Evolutionary conservation across 768 basidiomycete species (phyloP).

Genomic region (Suillus spraguei): DNA sequence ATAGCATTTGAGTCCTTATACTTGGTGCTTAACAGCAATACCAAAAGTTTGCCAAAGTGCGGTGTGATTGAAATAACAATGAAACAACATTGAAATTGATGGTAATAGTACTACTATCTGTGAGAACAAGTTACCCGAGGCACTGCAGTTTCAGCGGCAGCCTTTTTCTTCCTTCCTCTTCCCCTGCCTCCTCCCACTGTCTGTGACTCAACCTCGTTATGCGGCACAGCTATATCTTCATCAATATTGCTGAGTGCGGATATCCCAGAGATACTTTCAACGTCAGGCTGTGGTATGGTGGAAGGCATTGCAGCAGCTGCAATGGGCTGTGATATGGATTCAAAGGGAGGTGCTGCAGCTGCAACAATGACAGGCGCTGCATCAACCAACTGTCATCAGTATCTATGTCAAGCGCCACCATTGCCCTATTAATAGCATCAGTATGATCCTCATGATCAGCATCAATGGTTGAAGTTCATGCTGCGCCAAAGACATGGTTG

Average conservation of each 20-base stretch:
- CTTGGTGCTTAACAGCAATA: not conserved
- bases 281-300: too few relatives aligned
- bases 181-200: not conserved
- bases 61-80: not conserved
- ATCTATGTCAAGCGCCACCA: conserved; percentile 6
- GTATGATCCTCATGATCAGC: not conserved
- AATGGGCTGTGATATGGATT: not conserved
- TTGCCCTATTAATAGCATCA: not conserved
- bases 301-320: too few relatives aligned
- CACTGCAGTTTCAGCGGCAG: not conserved
- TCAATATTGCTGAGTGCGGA: not conserved
- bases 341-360: not conserved
- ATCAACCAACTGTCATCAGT: not conserved
- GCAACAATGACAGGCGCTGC: not conserved
- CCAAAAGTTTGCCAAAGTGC: not conserved
- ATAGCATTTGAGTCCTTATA: not conserved
- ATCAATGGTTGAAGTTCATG: not conserved
- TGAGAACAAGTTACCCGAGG: not conserved
- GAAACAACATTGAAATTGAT: not conserved
- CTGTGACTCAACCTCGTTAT: not conserved
- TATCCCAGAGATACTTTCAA: not conserved
- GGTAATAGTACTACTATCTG: not conserved
- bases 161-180: not conserved
- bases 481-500: not conserved
- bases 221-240: not conserved